Base-by-base conservation (phyloP, 2,329 filamentous ascomycete genomes). In the Alternaria atra region DNA sequence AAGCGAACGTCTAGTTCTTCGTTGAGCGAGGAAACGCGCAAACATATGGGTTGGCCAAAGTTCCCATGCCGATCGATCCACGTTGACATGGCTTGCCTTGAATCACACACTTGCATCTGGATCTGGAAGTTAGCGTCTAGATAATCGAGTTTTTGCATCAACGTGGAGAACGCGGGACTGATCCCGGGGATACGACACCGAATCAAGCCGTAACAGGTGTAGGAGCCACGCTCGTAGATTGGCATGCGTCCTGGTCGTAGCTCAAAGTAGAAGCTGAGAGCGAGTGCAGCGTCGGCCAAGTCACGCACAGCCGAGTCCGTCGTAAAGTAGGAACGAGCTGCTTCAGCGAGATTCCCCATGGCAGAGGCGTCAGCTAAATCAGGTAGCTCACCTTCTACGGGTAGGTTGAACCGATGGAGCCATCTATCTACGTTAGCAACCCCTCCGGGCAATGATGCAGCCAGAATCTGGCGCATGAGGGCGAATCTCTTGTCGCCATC, bases 181-280 rank as follows among this genome's bases (percentile, higher is more conserved):
- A 10, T 27, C 13, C 30, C 32, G 35, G 47, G 47, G 32, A 51
- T 51, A 35, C 47, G 47, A 29, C 47, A 51, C 5, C 30, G 25
- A 13, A 51, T 51, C 20, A 35, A 39, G 9, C 47, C 47, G 34
- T 51, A 51, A 51, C 32, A 51, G 25, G 32, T 51, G 9, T 51
- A 51, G 34, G 17, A 51, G 32, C 47, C 32, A 7, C 34, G 30
- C 47, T 51, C 47, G 34, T 51, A 51, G 17, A 51, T 39, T 12
- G 32, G 47, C 47, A 51, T 51, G 30, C 47, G 34, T 39, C 44
- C 27, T 30, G 27, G 27, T 8, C 32, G 32, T 51, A 51, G 32
- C 34, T 51, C 32, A 39, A 51, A 51, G 34, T 51, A 51, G 32
- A 51, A 51, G n/a, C 47, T 51, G 32, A 27, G 34, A 39, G 47